Evolutionary conservation across 257 asterid species (phyloP).

Genomic region (Coffea eugenioides): DNA sequence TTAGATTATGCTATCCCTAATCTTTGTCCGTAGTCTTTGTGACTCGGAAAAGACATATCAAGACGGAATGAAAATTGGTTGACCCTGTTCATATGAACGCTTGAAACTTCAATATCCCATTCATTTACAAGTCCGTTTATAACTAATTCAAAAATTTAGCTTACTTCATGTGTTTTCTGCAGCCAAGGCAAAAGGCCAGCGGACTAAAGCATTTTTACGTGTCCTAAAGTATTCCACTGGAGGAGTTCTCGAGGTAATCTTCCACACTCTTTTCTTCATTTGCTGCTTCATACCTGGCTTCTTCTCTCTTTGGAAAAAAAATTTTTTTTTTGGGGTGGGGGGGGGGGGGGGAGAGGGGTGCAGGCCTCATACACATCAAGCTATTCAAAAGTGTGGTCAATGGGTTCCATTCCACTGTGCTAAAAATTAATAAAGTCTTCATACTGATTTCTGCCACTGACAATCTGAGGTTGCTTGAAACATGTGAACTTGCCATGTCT

Average conservation of each 20-base stretch:
- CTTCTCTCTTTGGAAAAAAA: not conserved
- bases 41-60: not conserved
- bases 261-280: not conserved
- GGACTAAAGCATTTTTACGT: slow-evolving; percentile 93
- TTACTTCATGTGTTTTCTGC: slow-evolving; percentile 35
- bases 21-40: not conserved
- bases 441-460: not conserved
- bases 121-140: slow-evolving; percentile 9
- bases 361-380: not conserved
- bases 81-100: not conserved
- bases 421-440: not conserved
- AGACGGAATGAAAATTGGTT: too few species aligned
- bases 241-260: slow-evolving; percentile 83
- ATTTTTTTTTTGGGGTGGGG: too few species aligned
- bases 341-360: too few species aligned
- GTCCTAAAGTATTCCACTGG: slow-evolving; percentile 88
- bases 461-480: not conserved
- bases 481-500: not conserved
- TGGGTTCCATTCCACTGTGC: not conserved
- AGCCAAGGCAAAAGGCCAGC: slow-evolving; percentile 77
- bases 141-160: slow-evolving; percentile 1
- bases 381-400: not conserved
- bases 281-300: not conserved
- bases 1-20: not conserved
- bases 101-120: not conserved